phyloP scores from a whole-genome alignment of 2,329 filamentous ascomycete species.

The Venturia effusa region DNA sequence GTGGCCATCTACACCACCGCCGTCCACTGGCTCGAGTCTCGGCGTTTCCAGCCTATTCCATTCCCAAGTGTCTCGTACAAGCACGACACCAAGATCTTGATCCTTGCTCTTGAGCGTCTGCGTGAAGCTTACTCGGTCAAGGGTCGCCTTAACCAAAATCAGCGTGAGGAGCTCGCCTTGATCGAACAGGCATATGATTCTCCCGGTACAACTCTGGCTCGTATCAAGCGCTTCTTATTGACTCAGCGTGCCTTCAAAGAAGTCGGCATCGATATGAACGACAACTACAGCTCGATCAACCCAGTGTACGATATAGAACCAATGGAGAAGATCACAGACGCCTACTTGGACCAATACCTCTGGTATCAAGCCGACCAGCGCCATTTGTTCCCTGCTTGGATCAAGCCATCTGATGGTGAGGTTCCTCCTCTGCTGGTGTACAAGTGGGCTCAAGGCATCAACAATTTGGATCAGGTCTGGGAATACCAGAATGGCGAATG shows the following conservation, averaged over 20 bases:
- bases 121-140: constrained; percentile 97
- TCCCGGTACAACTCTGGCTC: constrained; percentile 85
- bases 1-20: constrained; percentile 98
- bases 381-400: constrained; percentile 95
- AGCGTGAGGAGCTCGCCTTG: constrained; percentile 88
- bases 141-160: constrained; percentile 90
- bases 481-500: constrained; percentile 88
- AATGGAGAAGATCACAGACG: constrained; percentile 98
- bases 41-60: constrained; percentile 96
- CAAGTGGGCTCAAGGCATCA: constrained; percentile 99
- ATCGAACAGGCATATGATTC: constrained; percentile 99
- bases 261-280: constrained; percentile 99
- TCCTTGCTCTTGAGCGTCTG: constrained; percentile 83
- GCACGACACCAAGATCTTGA: constrained; percentile 97
- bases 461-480: constrained; percentile 94
- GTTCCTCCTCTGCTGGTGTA: constrained; percentile 90
- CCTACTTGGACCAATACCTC: constrained; percentile 94
- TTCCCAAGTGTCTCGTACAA: constrained; percentile 99
- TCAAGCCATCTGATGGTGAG: constrained; percentile 97
- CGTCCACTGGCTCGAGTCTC: constrained; percentile 95
- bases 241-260: constrained; percentile 98
- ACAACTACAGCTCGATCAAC: constrained; percentile 98
- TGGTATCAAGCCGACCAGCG: constrained; percentile 99
- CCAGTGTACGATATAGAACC: constrained; percentile 98
- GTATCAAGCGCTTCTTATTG: constrained; percentile 94